phyloP scores from a whole-genome alignment of 805 yeast species.

The Monosporozyma yasuniensis region DNA sequence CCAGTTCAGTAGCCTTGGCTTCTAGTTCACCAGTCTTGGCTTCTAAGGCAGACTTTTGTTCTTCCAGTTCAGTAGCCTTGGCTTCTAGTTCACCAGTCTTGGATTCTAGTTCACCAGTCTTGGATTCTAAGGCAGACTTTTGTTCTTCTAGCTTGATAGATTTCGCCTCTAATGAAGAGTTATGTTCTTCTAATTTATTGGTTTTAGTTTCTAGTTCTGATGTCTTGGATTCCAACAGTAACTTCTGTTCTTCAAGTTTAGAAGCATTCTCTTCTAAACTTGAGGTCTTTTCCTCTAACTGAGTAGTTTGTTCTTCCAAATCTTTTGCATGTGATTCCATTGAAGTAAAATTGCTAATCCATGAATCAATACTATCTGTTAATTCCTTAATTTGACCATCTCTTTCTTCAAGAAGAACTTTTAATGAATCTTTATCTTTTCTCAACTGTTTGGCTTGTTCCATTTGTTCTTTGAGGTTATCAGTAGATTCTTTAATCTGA shows the following conservation, averaged over 20 bases:
- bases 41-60: background rate
- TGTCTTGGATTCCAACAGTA: background rate
- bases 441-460: background rate
- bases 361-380: background rate
- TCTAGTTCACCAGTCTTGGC: background rate
- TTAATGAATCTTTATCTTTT: background rate
- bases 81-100: conserved; percentile 1
- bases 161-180: background rate
- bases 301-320: background rate
- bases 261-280: background rate
- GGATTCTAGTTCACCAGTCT: background rate
- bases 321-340: background rate
- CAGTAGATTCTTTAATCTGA: background rate
- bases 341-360: background rate
- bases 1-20: background rate
- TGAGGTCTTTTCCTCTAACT: background rate
- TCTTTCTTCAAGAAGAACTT: background rate
- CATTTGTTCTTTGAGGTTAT: background rate
- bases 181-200: background rate
- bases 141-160: background rate
- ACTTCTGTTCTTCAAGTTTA: background rate
- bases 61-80: background rate
- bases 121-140: background rate
- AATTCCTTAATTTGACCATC: background rate
- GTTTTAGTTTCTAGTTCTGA: background rate